A percentile compares a stretch with the other conserved stretches of the same genome.
Conservation (phyloP, 352 stramenopile species). For the Thalassiosira ordinaria region DNA sequence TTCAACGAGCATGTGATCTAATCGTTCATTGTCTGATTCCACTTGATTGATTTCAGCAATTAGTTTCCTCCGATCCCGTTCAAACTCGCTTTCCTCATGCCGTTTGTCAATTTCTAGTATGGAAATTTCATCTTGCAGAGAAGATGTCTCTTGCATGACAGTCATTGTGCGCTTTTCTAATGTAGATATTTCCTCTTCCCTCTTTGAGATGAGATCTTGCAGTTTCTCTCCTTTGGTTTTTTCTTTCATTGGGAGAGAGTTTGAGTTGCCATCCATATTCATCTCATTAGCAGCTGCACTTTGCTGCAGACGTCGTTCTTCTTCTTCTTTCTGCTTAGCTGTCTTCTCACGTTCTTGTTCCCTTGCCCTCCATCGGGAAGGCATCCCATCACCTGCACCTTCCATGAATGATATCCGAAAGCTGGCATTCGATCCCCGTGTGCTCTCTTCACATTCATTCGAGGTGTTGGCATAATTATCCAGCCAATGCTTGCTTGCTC, state of each 20-base stretch:
- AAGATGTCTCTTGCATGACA: constrained; percentile 14
- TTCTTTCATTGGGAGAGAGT: not conserved
- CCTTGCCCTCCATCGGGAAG: constrained; percentile 28
- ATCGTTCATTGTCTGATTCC: constrained; percentile 26
- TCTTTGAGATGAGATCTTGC: constrained; percentile 11
- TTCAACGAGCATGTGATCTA: constrained; percentile 16
- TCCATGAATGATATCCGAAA: constrained; percentile 16
- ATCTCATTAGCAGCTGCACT: not conserved
- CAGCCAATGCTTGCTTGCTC: constrained; percentile 8
- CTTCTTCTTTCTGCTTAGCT: constrained; percentile 17
- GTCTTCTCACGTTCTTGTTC: constrained; percentile 14
- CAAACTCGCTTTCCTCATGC: not conserved
- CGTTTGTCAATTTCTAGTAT: constrained; percentile 5
- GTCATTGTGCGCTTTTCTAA: constrained; percentile 17
- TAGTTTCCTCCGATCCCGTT: constrained; percentile 18
- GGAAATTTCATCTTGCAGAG: constrained; percentile 30
- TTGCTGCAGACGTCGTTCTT: not conserved
- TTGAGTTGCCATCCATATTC: constrained; percentile 2
- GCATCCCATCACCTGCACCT: constrained; percentile 30
- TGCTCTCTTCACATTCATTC: constrained; percentile 5
- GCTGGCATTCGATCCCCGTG: not conserved
- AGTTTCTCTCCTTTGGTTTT: constrained; percentile 9
- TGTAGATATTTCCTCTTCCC: constrained; percentile 22
- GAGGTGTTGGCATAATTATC: not conserved
- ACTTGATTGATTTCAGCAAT: constrained; percentile 8